phyloP scores from a whole-genome alignment of 1,139 yeast species.

The Komagataea norvegica region DNA sequence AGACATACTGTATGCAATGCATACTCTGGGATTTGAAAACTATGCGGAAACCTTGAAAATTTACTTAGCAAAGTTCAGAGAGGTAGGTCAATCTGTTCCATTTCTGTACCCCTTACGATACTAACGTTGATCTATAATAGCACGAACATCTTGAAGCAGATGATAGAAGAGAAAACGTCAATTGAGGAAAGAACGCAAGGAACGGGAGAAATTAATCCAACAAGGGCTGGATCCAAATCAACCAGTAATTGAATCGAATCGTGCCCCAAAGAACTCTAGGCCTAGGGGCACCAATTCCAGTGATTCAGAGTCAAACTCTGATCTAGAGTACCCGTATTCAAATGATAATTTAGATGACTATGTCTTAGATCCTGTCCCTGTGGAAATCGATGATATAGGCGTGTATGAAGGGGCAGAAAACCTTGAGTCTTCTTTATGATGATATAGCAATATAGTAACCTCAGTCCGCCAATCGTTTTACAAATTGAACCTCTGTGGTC shows the following conservation, averaged over 20 bases:
- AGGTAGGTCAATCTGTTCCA: constrained; percentile 20
- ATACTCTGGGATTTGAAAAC: constrained; percentile 62
- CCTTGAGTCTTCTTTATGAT: not conserved
- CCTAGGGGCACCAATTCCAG: not conserved
- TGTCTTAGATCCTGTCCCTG: constrained; percentile 2
- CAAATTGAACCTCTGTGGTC: too few species aligned
- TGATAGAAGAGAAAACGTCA: constrained; percentile 22
- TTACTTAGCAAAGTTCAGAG: constrained; percentile 63
- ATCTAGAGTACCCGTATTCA: constrained; percentile 3
- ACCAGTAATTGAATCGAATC: not conserved
- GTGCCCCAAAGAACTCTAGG: not conserved
- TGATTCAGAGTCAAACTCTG: too few species aligned
- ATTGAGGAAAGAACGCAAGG: constrained; percentile 19
- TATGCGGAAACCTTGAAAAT: constrained; percentile 67
- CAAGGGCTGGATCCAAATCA: not conserved
- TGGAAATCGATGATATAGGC: not conserved
- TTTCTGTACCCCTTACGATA: not conserved
- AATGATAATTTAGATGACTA: constrained; percentile 4
- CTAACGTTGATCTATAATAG: constrained; percentile 5
- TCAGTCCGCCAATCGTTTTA: too few species aligned
- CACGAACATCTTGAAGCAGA: constrained; percentile 24
- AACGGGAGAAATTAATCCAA: constrained; percentile 1
- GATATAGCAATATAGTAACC: too few species aligned
- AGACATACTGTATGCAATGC: constrained; percentile 52
- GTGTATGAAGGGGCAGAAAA: not conserved